Conservation (phyloP, 441 rosid species). For the Adansonia grandidieri region DNA sequence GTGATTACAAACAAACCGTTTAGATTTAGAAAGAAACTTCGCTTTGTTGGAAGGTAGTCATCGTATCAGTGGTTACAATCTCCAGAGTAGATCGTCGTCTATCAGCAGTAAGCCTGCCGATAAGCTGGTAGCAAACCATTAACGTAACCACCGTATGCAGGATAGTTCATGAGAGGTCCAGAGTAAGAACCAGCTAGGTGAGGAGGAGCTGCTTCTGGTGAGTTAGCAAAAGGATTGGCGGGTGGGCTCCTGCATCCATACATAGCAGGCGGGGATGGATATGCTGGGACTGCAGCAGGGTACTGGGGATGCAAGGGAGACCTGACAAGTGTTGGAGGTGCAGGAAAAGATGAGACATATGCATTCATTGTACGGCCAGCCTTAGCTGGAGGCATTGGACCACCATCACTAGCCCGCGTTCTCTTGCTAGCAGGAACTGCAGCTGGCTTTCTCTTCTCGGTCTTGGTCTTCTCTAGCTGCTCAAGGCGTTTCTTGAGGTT, state of each 20-base stretch:
- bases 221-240: conserved; percentile 66
- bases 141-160: conserved; percentile 71
- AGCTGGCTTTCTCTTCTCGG: conserved; percentile 78
- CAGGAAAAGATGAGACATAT: conserved; percentile 87
- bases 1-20: conserved; percentile 75
- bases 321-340: conserved; percentile 71
- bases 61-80: conserved; percentile 90
- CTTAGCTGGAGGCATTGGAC: conserved; percentile 98
- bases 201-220: conserved; percentile 72
- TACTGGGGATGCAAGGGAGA: conserved; percentile 81
- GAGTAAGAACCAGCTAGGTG: conserved; percentile 60
- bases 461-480: conserved; percentile 89
- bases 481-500: conserved; percentile 94
- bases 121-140: conserved; percentile 74
- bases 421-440: conserved; percentile 89
- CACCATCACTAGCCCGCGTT: conserved; percentile 82
- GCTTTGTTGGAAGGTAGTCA: conserved; percentile 50
- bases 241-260: conserved; percentile 78
- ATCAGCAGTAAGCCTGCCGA: conserved; percentile 97
- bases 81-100: conserved; percentile 62
- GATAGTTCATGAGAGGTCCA: conserved; percentile 72
- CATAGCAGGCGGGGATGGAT: conserved; percentile 68
- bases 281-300: conserved; percentile 61
- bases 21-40: conserved; percentile 54
- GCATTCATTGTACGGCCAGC: conserved; percentile 91